Evolutionary conservation across 495 filamentous ascomycete species (phyloP).

Genomic region (Penicillium crystallinum): DNA sequence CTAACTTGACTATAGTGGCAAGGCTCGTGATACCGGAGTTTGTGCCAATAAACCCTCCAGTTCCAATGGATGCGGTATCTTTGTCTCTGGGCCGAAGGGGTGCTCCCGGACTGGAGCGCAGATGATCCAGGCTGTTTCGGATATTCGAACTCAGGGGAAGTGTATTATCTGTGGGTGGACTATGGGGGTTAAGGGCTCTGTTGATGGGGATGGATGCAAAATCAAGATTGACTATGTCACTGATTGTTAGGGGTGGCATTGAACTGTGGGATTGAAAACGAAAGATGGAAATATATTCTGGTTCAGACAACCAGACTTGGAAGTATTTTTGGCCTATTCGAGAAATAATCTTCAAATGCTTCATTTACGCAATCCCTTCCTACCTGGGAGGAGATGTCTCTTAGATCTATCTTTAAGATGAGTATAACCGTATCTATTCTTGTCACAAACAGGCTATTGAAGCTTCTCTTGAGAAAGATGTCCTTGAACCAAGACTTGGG

Average conservation of each 20-base stretch:
- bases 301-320: too few species aligned
- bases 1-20: background rate
- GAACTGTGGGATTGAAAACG: background rate
- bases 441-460: too few species aligned
- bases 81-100: background rate
- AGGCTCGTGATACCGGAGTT: background rate
- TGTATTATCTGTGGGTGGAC: background rate
- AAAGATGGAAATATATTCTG: too few species aligned
- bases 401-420: too few species aligned
- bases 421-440: too few species aligned
- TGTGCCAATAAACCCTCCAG: background rate
- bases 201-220: background rate
- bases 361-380: too few species aligned
- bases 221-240: background rate
- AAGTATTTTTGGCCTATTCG: too few species aligned
- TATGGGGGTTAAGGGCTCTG: background rate
- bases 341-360: too few species aligned
- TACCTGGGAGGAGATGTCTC: too few species aligned
- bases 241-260: background rate
- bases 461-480: too few species aligned
- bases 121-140: background rate
- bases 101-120: background rate
- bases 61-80: background rate
- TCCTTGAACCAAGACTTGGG: too few species aligned
- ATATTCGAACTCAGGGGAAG: background rate